Conservation (phyloP, 2,329 filamentous ascomycete genomes). For the Nigrospora osmanthi region DNA sequence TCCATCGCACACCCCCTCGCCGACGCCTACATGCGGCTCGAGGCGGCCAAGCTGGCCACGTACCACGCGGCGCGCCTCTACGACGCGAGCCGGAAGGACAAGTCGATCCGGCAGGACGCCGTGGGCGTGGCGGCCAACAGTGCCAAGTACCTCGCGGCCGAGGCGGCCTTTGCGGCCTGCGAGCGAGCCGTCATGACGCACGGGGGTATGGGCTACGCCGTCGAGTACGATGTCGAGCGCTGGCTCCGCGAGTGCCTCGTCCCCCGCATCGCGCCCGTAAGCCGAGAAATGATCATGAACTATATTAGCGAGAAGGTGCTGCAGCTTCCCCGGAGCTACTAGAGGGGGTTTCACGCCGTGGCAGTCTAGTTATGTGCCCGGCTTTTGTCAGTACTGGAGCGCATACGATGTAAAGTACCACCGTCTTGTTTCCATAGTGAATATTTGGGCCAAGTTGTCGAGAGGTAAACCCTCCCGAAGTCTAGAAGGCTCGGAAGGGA, state of each 20-base stretch:
- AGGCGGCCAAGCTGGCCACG: conserved; percentile 56
- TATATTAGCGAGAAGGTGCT: conserved; percentile 63
- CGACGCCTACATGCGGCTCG: conserved; percentile 56
- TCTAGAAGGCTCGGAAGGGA: too few relatives aligned
- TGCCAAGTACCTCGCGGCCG: conserved; percentile 63
- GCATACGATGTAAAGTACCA: too few relatives aligned
- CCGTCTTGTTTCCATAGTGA: too few relatives aligned
- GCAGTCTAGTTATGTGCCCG: too few relatives aligned
- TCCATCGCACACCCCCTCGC: conserved; percentile 59
- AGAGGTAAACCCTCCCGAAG: too few relatives aligned
- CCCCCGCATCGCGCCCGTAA: conserved; percentile 56
- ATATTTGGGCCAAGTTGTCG: too few relatives aligned
- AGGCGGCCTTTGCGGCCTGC: conserved; percentile 55
- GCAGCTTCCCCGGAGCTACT: conserved; percentile 55
- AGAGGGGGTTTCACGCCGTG: background rate
- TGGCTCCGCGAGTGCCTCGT: conserved; percentile 59
- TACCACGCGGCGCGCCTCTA: conserved; percentile 60
- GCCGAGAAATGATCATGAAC: conserved; percentile 69
- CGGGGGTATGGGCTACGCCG: conserved; percentile 59
- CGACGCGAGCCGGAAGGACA: conserved; percentile 43
- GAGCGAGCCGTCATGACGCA: conserved; percentile 52
- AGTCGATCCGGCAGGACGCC: conserved; percentile 41
- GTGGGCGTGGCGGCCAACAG: conserved; percentile 61
- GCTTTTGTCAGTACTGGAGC: too few relatives aligned
- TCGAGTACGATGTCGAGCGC: conserved; percentile 58